Evolutionary conservation across 2,329 filamentous ascomycete genomes (phyloP).

Genomic region (Diaporthe aspalathi): DNA sequence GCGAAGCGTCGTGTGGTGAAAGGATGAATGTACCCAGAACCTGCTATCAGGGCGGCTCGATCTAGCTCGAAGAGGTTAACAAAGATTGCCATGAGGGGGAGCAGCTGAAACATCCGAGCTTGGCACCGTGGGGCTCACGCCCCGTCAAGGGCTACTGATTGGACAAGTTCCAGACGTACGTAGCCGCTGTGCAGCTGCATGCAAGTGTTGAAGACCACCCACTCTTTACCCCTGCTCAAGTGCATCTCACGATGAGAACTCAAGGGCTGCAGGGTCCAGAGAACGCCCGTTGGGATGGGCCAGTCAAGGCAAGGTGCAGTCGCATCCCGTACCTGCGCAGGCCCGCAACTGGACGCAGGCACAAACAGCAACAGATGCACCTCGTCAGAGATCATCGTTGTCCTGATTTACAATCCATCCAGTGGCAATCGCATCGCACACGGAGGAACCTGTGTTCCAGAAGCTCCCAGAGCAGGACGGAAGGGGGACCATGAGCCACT

Average conservation of each 20-base stretch:
- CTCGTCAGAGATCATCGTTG: background rate
- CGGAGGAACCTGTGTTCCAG: background rate
- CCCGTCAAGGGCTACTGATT: constrained; percentile 41
- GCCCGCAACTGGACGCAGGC: constrained; percentile 20
- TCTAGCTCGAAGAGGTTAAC: constrained; percentile 28
- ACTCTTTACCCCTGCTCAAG: constrained; percentile 34
- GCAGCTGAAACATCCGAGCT: constrained; percentile 45
- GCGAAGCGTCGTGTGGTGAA: background rate
- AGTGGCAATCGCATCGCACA: background rate
- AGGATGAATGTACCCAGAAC: constrained; percentile 7
- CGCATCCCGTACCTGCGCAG: constrained; percentile 36
- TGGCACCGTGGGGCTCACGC: constrained; percentile 18
- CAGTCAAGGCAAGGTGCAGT: constrained; percentile 18
- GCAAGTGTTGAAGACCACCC: constrained; percentile 40
- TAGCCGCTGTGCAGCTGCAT: constrained; percentile 51
- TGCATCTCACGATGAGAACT: constrained; percentile 35
- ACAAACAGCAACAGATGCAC: constrained; percentile 19
- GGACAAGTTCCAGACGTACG: constrained; percentile 46
- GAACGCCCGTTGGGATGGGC: constrained; percentile 30
- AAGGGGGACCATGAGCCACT: constrained; percentile 6
- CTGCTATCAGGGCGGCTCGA: background rate
- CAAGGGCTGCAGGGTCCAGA: constrained; percentile 38
- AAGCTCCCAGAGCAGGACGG: background rate
- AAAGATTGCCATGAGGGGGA: constrained; percentile 32
- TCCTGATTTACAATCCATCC: background rate